Evolutionary conservation across 73 alveolate species (phyloP).

Genomic region (Tetrahymena malaccensis): DNA sequence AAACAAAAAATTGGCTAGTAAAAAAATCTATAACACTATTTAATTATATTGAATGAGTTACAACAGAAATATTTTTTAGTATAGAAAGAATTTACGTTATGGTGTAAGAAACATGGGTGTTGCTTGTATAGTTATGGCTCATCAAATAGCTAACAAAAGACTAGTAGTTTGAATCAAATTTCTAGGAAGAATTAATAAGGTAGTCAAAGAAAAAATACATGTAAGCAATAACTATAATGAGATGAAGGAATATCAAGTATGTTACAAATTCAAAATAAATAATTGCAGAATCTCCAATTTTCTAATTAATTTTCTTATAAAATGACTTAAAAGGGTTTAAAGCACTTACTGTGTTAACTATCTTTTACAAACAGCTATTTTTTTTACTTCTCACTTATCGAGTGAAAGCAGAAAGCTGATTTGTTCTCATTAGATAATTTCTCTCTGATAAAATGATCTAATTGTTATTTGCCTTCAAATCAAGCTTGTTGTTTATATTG

Average conservation of each 20-base stretch:
- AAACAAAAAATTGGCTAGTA: background rate
- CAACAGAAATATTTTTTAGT: background rate
- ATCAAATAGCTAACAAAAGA: background rate
- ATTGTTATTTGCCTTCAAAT: background rate
- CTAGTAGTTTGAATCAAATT: background rate
- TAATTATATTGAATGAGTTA: background rate
- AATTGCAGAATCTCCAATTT: background rate
- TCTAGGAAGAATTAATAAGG: background rate
- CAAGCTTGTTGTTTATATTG: background rate
- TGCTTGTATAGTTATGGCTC: background rate
- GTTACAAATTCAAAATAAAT: background rate
- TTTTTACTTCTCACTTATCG: background rate
- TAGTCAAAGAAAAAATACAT: background rate
- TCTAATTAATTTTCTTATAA: background rate
- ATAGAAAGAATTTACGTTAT: background rate
- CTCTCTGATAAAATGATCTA: background rate
- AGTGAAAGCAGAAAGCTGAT: background rate
- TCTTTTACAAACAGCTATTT: background rate
- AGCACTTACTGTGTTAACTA: background rate
- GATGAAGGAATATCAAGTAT: background rate
- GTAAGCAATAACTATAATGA: background rate
- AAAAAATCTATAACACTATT: background rate
- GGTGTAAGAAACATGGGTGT: background rate
- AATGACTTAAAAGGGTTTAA: background rate
- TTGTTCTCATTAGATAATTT: background rate